phyloP scores from a whole-genome alignment of 345 rosid genomes.

The Cardamine chenopodiifolia region DNA sequence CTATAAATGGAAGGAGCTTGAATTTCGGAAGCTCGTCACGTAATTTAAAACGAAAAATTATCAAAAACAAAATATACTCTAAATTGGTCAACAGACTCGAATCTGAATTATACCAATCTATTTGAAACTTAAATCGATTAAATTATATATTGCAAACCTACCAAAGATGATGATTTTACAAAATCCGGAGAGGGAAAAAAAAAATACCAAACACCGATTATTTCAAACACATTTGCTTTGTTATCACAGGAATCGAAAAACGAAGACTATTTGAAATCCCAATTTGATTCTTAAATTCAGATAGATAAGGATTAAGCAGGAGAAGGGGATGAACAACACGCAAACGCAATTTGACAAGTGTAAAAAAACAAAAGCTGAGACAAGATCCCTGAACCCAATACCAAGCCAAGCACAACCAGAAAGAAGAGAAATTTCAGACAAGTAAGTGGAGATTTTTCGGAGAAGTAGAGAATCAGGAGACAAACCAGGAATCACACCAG shows the following conservation, averaged over 20 bases:
- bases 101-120: conserved; percentile 16
- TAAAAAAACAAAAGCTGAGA: conserved; percentile 8
- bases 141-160: not conserved
- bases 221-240: conserved; percentile 30
- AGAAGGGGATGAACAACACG: conserved; percentile 37
- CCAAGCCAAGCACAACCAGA: conserved; percentile 40
- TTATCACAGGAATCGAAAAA: not conserved
- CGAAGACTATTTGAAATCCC: conserved; percentile 10
- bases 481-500: conserved; percentile 39
- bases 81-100: conserved; percentile 37
- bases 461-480: conserved; percentile 42
- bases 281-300: conserved; percentile 23
- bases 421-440: conserved; percentile 27
- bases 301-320: conserved; percentile 25
- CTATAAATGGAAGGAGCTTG: not conserved
- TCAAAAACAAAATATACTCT: not conserved
- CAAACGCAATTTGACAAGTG: conserved; percentile 40
- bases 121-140: not conserved
- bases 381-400: conserved; percentile 33
- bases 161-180: conserved; percentile 16
- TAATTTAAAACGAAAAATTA: not conserved
- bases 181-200: not conserved
- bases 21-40: conserved; percentile 23
- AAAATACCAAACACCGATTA: conserved; percentile 16
- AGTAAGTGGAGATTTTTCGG: conserved; percentile 32